Evolutionary conservation across 179 eudicot genomes (phyloP), one percentile per base, ranked within the genome.

Genomic region (Nepenthes alata): DNA sequence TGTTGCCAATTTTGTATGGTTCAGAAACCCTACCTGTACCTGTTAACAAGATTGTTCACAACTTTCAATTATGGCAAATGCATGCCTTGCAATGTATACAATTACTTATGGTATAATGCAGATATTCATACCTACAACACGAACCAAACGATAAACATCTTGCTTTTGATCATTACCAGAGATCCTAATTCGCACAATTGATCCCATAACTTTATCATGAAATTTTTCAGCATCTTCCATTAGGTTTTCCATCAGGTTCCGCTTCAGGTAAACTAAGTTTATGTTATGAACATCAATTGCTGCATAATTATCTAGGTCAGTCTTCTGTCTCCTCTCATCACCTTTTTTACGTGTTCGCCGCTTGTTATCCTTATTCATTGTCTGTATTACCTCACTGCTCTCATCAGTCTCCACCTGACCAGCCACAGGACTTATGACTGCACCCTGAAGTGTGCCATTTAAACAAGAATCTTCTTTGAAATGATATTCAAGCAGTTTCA

Each of bases 251-350:
- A 87, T 74, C 75, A 85, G 78, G 70, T 75, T 83, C 55, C 95
- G 73, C 52, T 85, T 78, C 50, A 93, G 72, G 78, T 86, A 93
- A 67, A 93, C 83, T 61, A 90, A 82, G 69, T 71, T 78, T 50
- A 93, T 90, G 66, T 93, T 93, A 72, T 93, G 94, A 65, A 73
- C 78, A 72, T 93, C 90, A 67, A 93, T 87, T 47, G 98, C 98
- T 37, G 98, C 98, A 83, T 81, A 93, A 68, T 84, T 81, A 72
- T 87, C 85, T 68, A 82, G 79, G 68, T 90, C 82, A 2, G 80
- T 80, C 60, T 76, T 83, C 59, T 79, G 83, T n/a, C 55, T 88
- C 68, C 79, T 72, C 56, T 79, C 85, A 55, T 79, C 80, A 64
- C 77, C 71, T 63, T 78, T 89, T 60, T 69, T 85, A 61, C 94